Percentiles rank a stretch among this genome's conserved stretches.
These are phyloP conservation scores for Amniculicola lignicola DNA, from an alignment of 495 filamentous ascomycete genomes.

Conservation along the genomic window DNA sequence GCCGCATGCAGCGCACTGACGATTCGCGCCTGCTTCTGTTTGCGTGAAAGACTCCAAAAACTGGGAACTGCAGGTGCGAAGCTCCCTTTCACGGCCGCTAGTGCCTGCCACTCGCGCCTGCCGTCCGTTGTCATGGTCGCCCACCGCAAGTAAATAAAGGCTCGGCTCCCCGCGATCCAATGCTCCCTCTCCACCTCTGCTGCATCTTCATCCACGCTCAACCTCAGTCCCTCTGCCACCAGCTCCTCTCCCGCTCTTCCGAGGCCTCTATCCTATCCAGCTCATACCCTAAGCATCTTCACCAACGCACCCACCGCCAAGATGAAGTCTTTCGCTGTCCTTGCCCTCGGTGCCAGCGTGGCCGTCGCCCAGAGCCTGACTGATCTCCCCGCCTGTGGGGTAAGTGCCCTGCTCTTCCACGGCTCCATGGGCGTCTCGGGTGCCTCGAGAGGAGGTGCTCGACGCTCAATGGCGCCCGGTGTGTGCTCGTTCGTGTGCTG, in stretches of 20 bases:
- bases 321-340: constrained; percentile 43
- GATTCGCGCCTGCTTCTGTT: background rate
- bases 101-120: background rate
- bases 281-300: constrained; percentile 20
- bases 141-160: constrained; percentile 15
- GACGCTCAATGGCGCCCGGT: too few species aligned
- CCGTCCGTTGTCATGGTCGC: background rate
- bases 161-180: background rate
- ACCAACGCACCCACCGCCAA: constrained; percentile 19
- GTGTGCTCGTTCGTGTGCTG: constrained; percentile 1
- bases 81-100: too few species aligned
- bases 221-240: background rate
- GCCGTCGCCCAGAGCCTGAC: constrained; percentile 38
- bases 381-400: constrained; percentile 25
- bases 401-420: constrained; percentile 6
- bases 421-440: background rate
- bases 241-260: too few species aligned
- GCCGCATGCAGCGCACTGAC: too few species aligned
- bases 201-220: constrained; percentile 3
- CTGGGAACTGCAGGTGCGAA: too few species aligned
- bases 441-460: background rate
- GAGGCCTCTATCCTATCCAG: constrained; percentile 15
- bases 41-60: background rate
- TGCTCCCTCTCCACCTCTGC: background rate
- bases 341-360: constrained; percentile 37